Conservation (phyloP, 2,329 filamentous ascomycete genomes). For the Blastomyces gilchristii region DNA sequence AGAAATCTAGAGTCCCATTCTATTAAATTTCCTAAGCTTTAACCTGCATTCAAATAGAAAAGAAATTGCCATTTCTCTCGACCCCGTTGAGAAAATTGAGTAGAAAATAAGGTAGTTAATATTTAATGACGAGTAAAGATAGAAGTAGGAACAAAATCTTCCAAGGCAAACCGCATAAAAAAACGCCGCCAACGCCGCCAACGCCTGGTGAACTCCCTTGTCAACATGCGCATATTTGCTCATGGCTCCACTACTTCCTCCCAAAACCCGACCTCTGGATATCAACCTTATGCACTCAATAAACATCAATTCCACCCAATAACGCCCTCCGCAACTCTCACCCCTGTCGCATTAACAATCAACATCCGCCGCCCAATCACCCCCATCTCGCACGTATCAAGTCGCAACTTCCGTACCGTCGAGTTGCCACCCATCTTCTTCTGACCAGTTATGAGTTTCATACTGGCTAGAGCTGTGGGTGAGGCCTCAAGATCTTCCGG, state of each 20-base stretch:
- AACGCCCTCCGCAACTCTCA: conserved; percentile 9
- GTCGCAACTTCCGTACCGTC: neutral
- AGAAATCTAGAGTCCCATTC: no score
- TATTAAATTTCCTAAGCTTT: no score
- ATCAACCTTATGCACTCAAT: neutral
- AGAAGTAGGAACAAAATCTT: neutral
- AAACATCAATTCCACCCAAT: conserved; percentile 7
- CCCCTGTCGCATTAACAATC: conserved; percentile 9
- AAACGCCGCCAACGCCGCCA: neutral
- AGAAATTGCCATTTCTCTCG: neutral
- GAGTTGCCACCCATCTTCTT: neutral
- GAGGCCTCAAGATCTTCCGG: neutral
- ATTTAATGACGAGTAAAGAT: neutral
- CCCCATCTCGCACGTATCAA: conserved; percentile 7
- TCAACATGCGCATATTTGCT: conserved; percentile 1
- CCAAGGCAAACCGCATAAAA: neutral
- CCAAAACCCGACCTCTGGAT: no score
- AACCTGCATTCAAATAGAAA: no score
- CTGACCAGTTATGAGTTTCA: neutral
- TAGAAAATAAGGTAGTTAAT: no score
- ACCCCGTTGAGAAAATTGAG: neutral
- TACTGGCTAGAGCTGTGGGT: conserved; percentile 1
- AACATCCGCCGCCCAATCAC: conserved; percentile 12
- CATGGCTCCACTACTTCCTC: neutral
- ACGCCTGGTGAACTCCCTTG: neutral